Conservation (phyloP, 306 rosid species). For the Pueraria montana region DNA sequence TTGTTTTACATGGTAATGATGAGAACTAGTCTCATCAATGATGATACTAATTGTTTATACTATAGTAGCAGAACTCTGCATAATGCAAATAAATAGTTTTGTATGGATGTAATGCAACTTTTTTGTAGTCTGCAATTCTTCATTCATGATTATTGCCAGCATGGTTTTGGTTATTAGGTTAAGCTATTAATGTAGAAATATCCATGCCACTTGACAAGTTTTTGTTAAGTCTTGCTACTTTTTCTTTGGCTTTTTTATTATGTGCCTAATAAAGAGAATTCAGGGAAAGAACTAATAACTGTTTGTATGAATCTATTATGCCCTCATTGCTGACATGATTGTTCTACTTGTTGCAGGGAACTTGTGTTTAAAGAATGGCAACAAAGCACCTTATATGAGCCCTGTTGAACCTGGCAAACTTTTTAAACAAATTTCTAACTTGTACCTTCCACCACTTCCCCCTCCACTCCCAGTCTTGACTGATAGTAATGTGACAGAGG, state of each 20-base stretch:
- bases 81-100: not conserved
- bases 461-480: constrained; percentile 70
- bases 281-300: not conserved
- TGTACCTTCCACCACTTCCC: constrained; percentile 63
- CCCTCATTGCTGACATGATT: constrained; percentile 35
- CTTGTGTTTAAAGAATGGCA: constrained; percentile 55
- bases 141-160: constrained; percentile 10
- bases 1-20: not conserved
- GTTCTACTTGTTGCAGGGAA: constrained; percentile 68
- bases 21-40: not conserved
- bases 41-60: not conserved
- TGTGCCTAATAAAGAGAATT: not conserved
- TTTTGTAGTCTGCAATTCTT: not conserved
- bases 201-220: not conserved
- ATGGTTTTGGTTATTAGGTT: not conserved
- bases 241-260: not conserved
- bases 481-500: constrained; percentile 62
- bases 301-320: not conserved
- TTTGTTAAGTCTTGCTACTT: not conserved
- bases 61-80: not conserved
- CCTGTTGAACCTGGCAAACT: constrained; percentile 73
- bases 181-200: constrained; percentile 6
- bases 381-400: constrained; percentile 64
- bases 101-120: not conserved
- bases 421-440: constrained; percentile 37